Evolutionary conservation across 768 basidiomycete species (phyloP).

Genomic region (Clitopilus passeckerianus): DNA sequence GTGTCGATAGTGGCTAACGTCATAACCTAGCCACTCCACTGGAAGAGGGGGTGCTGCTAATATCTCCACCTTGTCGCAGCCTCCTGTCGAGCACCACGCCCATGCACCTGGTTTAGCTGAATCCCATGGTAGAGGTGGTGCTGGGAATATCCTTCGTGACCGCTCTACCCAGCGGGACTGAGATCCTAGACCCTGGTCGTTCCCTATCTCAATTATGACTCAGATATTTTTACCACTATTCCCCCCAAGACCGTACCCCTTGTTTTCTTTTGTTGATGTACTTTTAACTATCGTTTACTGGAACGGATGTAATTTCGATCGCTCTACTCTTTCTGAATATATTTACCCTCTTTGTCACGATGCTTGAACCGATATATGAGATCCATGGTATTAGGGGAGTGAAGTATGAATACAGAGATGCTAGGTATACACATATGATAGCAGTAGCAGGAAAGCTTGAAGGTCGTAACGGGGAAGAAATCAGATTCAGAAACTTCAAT

Average conservation of each 20-base stretch:
- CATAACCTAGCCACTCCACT: constrained; percentile 2
- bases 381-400: background rate
- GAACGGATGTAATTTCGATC: background rate
- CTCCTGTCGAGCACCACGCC: constrained; percentile 2
- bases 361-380: background rate
- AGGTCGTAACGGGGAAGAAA: background rate
- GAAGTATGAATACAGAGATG: background rate
- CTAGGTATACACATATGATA: background rate
- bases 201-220: background rate
- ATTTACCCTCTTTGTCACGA: background rate
- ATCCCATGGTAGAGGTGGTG: constrained; percentile 6
- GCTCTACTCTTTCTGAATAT: background rate
- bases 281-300: background rate
- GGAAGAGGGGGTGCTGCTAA: constrained; percentile 5
- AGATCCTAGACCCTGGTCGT: background rate
- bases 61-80: background rate
- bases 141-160: constrained; percentile 3
- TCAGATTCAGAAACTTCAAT: background rate
- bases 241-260: background rate
- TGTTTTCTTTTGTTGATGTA: background rate
- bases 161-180: constrained; percentile 1
- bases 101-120: background rate
- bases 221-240: background rate
- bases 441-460: background rate
- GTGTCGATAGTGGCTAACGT: background rate